Conservation (phyloP, 2,329 filamentous ascomycete genomes). For the Penicillium hordei region DNA sequence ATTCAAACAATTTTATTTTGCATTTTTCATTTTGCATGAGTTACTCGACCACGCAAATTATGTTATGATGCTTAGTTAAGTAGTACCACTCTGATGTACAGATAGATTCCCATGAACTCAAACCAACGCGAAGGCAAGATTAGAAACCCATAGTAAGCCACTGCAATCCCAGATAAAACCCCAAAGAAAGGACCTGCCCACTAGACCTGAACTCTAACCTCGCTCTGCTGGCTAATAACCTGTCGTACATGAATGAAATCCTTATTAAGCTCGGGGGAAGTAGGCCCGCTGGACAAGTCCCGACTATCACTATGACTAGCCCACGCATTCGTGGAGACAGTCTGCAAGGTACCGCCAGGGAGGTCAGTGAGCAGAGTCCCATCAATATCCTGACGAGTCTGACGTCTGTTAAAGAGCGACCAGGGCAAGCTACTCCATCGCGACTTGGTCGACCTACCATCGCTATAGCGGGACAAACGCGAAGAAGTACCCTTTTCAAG, state of each 20-base stretch:
- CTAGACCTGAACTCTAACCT: slow-evolving; percentile 23
- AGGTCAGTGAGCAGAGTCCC: slow-evolving; percentile 19
- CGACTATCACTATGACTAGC: slow-evolving; percentile 29
- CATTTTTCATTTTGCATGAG: background rate
- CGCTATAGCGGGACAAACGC: background rate
- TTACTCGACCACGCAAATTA: background rate
- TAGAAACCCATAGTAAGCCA: too few relatives aligned
- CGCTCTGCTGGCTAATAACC: slow-evolving; percentile 36
- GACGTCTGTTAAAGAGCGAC: slow-evolving; percentile 15
- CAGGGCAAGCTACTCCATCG: slow-evolving; percentile 16
- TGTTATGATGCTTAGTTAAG: background rate
- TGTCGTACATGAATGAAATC: slow-evolving; percentile 36
- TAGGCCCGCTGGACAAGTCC: slow-evolving; percentile 18
- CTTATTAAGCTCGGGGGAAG: slow-evolving; percentile 5
- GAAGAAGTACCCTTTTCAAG: slow-evolving; percentile 24
- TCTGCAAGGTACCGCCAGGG: slow-evolving; percentile 21
- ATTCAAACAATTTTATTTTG: background rate
- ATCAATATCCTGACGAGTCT: slow-evolving; percentile 4
- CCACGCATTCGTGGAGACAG: slow-evolving; percentile 35
- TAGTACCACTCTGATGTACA: background rate
- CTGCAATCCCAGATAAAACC: background rate
- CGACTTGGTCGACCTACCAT: background rate
- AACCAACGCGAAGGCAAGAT: background rate
- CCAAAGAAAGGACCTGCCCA: background rate
- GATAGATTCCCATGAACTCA: background rate